Base-by-base conservation (phyloP, 495 filamentous ascomycete genomes). In the Xylaria flabelliformis region DNA sequence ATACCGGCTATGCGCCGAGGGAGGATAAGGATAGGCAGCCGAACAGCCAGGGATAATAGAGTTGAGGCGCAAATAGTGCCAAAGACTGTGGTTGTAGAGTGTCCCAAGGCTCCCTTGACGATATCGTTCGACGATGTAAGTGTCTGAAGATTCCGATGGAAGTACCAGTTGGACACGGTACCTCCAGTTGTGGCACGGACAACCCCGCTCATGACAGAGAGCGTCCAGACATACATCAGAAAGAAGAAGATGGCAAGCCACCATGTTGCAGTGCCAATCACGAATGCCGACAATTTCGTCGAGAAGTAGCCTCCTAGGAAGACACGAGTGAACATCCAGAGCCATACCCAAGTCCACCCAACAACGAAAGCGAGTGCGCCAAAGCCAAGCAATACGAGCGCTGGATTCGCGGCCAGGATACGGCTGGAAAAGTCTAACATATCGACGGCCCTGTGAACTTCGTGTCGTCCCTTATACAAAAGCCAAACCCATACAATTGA, bases 91-190 rank as follows among this genome's bases (percentile, higher is more conserved):
- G 92, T 92, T 13, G 88, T 83, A 17, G 94, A 90, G 82, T 99
- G 96, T 12, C 82, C 82, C 61, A 97, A 80, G 32, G 94, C 95
- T 21, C 95, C 95, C 65, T 89, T 87, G 53, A 98, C 93, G 62
- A 98, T 90, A 64, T 92, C 90, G 61, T 87, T 86, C 0, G 92
- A 93, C 3, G 91, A 89, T 12, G 93, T 88, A 24, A 91, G 86
- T 13, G 96, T 94, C 46, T 90, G 89, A 29, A 90, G 88, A 67
- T 97, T 90, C 65, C 96, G 93, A 81, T 98, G 95, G 81, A 98
- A 99, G 79, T 99, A 99, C 96, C 96, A 99, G 80, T 99, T 97
- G 24, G 92, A 95, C 46, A 98, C 96, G 13, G 95, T 97, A 62
- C 97, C 97, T 56, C 95, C 94, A 19, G 96, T 97, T 24, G 94